Percentiles rank a stretch among this genome's conserved stretches.
phyloP scores from a whole-genome alignment of 176 grass and related monocot species.

The Pontederia crassipes region DNA sequence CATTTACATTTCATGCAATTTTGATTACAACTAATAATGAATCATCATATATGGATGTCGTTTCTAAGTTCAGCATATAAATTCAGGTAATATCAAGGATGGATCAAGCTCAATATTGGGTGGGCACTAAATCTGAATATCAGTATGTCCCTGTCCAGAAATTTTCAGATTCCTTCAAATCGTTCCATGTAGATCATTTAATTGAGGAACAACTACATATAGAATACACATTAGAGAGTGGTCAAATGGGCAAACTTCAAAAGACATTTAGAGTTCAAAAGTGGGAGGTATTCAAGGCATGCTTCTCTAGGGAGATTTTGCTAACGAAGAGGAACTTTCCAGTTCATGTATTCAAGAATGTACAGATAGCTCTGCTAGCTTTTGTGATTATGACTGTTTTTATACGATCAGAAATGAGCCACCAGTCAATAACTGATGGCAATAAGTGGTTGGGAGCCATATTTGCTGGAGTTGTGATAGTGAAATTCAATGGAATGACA shows the following conservation, averaged over 20 bases:
- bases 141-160: conserved; percentile 48
- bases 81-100: conserved; percentile 84
- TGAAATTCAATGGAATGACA: conserved; percentile 97
- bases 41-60: not conserved
- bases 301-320: conserved; percentile 79
- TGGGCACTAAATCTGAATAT: conserved; percentile 48
- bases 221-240: conserved; percentile 28
- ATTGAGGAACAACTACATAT: conserved; percentile 18
- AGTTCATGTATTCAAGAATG: conserved; percentile 80
- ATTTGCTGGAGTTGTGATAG: conserved; percentile 60
- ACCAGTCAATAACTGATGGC: conserved; percentile 56
- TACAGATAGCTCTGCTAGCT: conserved; percentile 75
- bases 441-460: conserved; percentile 82
- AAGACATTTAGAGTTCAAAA: conserved; percentile 40
- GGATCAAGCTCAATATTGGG: conserved; percentile 98
- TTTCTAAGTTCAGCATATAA: not conserved
- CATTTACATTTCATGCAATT: no score
- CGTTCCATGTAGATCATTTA: conserved; percentile 31
- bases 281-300: conserved; percentile 85
- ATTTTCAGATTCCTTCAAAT: conserved; percentile 49
- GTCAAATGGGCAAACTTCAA: conserved; percentile 28
- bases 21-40: no score
- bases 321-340: conserved; percentile 74
- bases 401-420: conserved; percentile 67
- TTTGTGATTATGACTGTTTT: conserved; percentile 81